phyloP scores from a whole-genome alignment of 1,284 basidiomycete genomes.

The Ceratobasidium sp. region DNA sequence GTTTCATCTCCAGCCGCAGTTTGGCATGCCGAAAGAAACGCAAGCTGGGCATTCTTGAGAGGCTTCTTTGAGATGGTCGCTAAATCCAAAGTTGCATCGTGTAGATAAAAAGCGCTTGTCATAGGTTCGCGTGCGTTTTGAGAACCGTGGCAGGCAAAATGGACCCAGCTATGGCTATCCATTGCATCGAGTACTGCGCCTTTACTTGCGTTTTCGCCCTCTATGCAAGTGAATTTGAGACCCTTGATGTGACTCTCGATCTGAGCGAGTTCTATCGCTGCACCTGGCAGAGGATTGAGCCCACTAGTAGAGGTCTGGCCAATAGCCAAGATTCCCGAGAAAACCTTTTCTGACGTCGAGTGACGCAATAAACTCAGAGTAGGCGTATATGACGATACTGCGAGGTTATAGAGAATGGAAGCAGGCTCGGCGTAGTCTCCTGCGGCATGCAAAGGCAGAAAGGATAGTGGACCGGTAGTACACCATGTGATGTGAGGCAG shows the following conservation, averaged over 20 bases:
- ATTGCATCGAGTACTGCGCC: neutral
- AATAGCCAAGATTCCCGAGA: too few species aligned
- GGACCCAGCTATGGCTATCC: neutral
- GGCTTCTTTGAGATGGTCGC: neutral
- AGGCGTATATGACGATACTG: too few species aligned
- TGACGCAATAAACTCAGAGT: too few species aligned
- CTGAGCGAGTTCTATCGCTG: neutral
- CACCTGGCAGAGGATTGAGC: too few species aligned
- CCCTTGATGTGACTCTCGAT: neutral
- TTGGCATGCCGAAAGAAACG: neutral
- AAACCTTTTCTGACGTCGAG: too few species aligned
- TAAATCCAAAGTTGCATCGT: neutral
- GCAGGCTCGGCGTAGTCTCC: too few species aligned
- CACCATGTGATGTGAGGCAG: too few species aligned
- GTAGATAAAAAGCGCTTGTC: neutral
- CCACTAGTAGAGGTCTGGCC: too few species aligned
- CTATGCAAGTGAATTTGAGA: neutral
- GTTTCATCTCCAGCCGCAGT: neutral
- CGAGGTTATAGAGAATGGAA: too few species aligned
- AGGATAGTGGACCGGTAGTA: too few species aligned
- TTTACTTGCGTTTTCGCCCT: neutral
- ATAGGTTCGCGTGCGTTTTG: neutral
- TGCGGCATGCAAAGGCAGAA: too few species aligned
- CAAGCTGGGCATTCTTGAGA: neutral
- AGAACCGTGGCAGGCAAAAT: neutral